Conservation (phyloP, 2,329 filamentous ascomycete genomes). For the Hypomyces perniciosus region DNA sequence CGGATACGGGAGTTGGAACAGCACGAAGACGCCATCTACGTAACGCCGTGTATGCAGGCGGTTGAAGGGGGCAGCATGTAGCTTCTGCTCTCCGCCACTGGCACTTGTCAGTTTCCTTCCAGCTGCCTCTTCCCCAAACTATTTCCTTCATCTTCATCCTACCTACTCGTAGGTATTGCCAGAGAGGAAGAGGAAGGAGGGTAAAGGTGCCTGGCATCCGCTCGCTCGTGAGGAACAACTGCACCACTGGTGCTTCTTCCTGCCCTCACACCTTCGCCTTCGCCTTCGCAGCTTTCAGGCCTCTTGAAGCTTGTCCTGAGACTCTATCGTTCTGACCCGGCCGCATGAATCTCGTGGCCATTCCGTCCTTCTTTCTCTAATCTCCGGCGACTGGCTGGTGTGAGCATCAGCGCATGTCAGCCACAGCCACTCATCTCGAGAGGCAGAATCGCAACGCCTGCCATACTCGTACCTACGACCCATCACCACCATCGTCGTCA, state of each 20-base stretch:
- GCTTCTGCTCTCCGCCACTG: too few relatives aligned
- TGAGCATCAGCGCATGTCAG: slow-evolving; percentile 9
- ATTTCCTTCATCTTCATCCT: too few relatives aligned
- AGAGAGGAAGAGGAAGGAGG: neutral
- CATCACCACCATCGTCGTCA: neutral
- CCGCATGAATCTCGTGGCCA: neutral
- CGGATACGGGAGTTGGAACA: slow-evolving; percentile 7
- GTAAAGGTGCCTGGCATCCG: neutral
- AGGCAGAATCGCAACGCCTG: slow-evolving; percentile 1
- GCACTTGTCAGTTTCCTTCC: neutral
- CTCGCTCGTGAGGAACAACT: neutral
- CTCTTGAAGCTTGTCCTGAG: neutral
- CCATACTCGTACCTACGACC: slow-evolving; percentile 4
- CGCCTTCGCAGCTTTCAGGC: neutral
- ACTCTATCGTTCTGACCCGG: neutral
- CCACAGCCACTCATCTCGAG: neutral
- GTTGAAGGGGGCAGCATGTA: neutral
- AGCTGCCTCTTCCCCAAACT: neutral
- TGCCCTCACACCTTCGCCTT: neutral
- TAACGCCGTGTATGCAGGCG: slow-evolving; percentile 1
- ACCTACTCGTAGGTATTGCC: too few relatives aligned
- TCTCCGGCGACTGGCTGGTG: neutral
- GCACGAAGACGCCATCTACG: slow-evolving; percentile 7
- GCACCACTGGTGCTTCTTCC: neutral
- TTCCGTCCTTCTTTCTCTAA: neutral